Conservation (phyloP, 345 rosid species). For the Brassica juncea region DNA sequence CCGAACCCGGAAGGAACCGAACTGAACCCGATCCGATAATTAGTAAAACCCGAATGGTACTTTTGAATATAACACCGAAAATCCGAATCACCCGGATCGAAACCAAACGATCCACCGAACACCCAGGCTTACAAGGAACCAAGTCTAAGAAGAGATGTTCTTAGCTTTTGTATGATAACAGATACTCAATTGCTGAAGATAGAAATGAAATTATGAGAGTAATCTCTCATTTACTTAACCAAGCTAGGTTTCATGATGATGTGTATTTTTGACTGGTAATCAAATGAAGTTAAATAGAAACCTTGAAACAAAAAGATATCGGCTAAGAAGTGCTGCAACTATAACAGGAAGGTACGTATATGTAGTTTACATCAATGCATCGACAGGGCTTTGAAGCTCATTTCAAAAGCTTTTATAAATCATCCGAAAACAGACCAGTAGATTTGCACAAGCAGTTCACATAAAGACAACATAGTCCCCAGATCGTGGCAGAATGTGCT, state of each 20-base stretch:
- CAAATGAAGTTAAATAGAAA: too few species aligned
- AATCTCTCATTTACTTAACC: not conserved
- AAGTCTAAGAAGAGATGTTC: too few species aligned
- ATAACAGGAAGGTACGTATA: not conserved
- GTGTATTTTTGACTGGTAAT: not conserved
- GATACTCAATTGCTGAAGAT: too few species aligned
- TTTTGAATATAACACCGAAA: too few species aligned
- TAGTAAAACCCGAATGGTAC: too few species aligned
- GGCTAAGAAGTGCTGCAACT: not conserved
- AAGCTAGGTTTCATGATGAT: not conserved
- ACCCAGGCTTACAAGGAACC: too few species aligned
- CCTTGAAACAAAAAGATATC: too few species aligned
- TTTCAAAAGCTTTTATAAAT: not conserved
- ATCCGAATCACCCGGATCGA: too few species aligned
- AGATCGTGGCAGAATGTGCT: not conserved
- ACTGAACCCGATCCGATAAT: too few species aligned
- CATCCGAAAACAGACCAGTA: not conserved
- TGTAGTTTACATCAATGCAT: constrained; percentile 28
- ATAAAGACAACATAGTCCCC: constrained; percentile 1
- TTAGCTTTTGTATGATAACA: too few species aligned
- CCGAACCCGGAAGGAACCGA: too few species aligned
- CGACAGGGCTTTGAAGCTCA: constrained; percentile 16
- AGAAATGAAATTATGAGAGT: not conserved
- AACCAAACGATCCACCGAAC: too few species aligned
- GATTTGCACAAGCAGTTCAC: constrained; percentile 26